Evolutionary conservation across 2,329 filamentous ascomycete genomes (phyloP).

Genomic region (Lasiodiplodia citricola): DNA sequence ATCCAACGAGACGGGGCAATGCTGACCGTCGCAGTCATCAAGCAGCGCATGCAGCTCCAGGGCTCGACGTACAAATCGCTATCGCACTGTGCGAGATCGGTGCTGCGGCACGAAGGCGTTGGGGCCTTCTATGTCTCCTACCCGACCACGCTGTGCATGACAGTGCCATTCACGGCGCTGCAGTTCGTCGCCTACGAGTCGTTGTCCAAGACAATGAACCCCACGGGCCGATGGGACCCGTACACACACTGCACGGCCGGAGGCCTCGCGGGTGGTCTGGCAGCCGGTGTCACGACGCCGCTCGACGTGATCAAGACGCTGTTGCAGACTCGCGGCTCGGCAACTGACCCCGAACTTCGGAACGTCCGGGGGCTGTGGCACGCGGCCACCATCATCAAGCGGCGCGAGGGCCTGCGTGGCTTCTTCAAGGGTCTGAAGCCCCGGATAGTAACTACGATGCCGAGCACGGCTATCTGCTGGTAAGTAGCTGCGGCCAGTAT

Average conservation of each 20-base stretch:
- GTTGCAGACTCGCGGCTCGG: conserved; percentile 88
- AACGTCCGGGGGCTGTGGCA: conserved; percentile 82
- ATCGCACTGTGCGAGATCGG: conserved; percentile 81
- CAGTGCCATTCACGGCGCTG: conserved; percentile 93
- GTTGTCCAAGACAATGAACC: conserved; percentile 92
- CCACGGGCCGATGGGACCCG: conserved; percentile 83
- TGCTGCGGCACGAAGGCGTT: conserved; percentile 87
- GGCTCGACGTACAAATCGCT: conserved; percentile 92
- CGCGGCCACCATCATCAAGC: conserved; percentile 80
- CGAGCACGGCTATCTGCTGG: conserved; percentile 99
- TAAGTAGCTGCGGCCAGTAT: conserved; percentile 48
- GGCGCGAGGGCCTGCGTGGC: conserved; percentile 80
- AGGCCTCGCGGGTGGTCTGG: conserved; percentile 89
- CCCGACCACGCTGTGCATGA: conserved; percentile 97
- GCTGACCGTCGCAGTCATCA: conserved; percentile 74
- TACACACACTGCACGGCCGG: conserved; percentile 92
- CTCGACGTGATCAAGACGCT: conserved; percentile 99
- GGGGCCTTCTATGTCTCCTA: conserved; percentile 98
- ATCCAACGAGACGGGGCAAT: not conserved
- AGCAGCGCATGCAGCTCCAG: conserved; percentile 98
- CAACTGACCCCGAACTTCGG: conserved; percentile 78
- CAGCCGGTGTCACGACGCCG: conserved; percentile 91
- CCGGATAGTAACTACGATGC: conserved; percentile 94
- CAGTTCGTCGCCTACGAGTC: conserved; percentile 99
- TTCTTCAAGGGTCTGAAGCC: conserved; percentile 95